phyloP scores from a whole-genome alignment of 2,329 filamentous ascomycete genomes.

The Aureobasidium sp. region DNA sequence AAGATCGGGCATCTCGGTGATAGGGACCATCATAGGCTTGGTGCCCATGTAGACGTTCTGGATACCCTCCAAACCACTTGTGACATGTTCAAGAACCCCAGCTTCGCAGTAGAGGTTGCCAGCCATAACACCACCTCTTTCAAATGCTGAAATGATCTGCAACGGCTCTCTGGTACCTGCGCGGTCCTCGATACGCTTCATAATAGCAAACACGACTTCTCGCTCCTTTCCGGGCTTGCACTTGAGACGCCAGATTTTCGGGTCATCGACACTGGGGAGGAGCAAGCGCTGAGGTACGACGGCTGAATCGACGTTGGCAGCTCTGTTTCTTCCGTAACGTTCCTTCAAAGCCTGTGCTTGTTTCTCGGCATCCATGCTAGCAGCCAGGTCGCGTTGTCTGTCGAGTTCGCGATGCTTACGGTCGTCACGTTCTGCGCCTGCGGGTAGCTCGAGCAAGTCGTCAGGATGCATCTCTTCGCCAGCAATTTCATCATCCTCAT shows the following conservation, averaged over 20 bases:
- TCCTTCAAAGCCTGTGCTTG: conserved; percentile 81
- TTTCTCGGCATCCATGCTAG: conserved; percentile 87
- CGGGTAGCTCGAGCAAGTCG: conserved; percentile 69
- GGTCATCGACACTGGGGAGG: conserved; percentile 88
- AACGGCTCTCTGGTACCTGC: conserved; percentile 70
- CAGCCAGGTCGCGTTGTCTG: conserved; percentile 77
- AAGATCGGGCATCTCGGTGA: conserved; percentile 98
- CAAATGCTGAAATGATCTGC: conserved; percentile 83
- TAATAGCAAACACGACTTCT: conserved; percentile 80
- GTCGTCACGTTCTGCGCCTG: conserved; percentile 77
- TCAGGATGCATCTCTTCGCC: conserved; percentile 84
- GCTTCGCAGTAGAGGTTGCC: conserved; percentile 96
- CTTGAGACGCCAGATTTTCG: conserved; percentile 88
- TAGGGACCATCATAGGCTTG: conserved; percentile 81
- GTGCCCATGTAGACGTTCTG: conserved; percentile 83
- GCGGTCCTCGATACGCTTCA: conserved; percentile 80
- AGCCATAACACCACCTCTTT: conserved; percentile 81
- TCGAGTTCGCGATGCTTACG: conserved; percentile 90
- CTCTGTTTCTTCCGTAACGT: conserved; percentile 70
- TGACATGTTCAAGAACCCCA: conserved; percentile 75
- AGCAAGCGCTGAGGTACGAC: conserved; percentile 79
- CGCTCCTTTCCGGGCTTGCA: conserved; percentile 94
- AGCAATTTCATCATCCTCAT: conserved; percentile 83
- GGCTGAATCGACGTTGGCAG: conserved; percentile 61
- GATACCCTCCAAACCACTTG: conserved; percentile 74